Evolutionary conservation across 306 rosid genomes (phyloP), one percentile per base, ranked within the genome.

Genomic region (Crotalaria pallida): DNA sequence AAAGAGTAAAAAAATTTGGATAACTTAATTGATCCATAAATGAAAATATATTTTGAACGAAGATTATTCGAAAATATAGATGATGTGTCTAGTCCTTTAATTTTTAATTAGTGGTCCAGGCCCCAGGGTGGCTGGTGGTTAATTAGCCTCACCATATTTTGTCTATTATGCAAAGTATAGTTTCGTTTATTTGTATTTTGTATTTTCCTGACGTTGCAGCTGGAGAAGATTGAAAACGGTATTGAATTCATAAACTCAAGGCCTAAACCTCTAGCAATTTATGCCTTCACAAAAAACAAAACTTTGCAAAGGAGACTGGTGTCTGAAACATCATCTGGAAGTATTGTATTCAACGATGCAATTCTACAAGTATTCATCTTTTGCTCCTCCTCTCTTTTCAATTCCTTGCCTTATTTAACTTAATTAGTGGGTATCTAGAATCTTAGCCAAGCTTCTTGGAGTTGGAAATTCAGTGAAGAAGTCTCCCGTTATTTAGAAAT

Each of bases 271-370:
- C 85, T 90, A 13, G 89, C 95, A 26, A 55, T 90, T 23, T 88
- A 90, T 56, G 89, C 80, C 66, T 88, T 90, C 83, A 86, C 92
- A 27, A 84, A 79, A 69, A 75, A 77, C 77, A 50, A 77, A 44
- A 51, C 83, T 33, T 55, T 90, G n/a, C 87, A 84, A 78, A 80
- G 59, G 26, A 84, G 84, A 65, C 15, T 90, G 40, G 4, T 83
- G 7, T 84, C 89, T 17, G 95, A 88, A 64, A 90, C 96, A 48
- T 88, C 95, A 17, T 90, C 95, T 2, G 96, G 96, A 50, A 76
- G 88, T 57, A 38, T 86, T 36, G 31, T 69, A 6, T 71, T 88
- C 60, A 88, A 90, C 10, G 95, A 90, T 65, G 88, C 87, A 63
- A 67, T 90, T 12, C 0, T 88, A 70, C 95, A 90, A 66, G 96